These are phyloP conservation scores for Spinellus fusiger DNA, from an alignment of 192 early-diverging fungal genomes.

Conservation along the genomic window DNA sequence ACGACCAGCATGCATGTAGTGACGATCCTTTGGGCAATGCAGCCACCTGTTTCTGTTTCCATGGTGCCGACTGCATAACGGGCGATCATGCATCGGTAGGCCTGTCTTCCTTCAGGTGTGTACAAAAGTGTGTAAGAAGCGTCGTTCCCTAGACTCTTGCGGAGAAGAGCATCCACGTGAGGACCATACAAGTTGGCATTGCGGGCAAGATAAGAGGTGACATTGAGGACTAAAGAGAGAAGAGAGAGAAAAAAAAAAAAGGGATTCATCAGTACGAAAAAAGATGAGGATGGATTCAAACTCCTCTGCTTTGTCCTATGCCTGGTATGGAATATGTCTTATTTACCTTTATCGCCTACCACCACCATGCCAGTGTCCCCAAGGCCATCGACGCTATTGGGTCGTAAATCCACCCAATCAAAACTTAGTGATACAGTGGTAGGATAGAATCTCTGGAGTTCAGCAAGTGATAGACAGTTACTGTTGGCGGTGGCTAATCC, in stretches of 20 bases:
- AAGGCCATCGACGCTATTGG: slow-evolving; percentile 3
- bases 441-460: slow-evolving; percentile 1
- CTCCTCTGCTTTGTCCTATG: not conserved
- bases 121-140: slow-evolving; percentile 21
- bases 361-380: slow-evolving; percentile 8
- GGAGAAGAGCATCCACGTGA: slow-evolving; percentile 1
- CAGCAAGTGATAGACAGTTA: slow-evolving; percentile 17
- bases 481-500: slow-evolving; percentile 3
- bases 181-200: slow-evolving; percentile 11
- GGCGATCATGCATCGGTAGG: slow-evolving; percentile 35
- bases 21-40: slow-evolving; percentile 51
- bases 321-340: not conserved
- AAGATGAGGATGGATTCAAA: not conserved
- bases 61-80: slow-evolving; percentile 49
- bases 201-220: slow-evolving; percentile 16
- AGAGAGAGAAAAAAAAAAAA: slow-evolving; percentile 8
- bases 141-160: slow-evolving; percentile 13
- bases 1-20: slow-evolving; percentile 49
- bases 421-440: slow-evolving; percentile 12
- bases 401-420: slow-evolving; percentile 30
- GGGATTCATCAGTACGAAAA: not conserved
- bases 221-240: slow-evolving; percentile 26
- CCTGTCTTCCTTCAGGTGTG: slow-evolving; percentile 20
- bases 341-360: slow-evolving; percentile 24
- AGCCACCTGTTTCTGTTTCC: slow-evolving; percentile 53